Evolutionary conservation across 805 yeast species (phyloP).

Genomic region (Saccharomycopsis amapae): DNA sequence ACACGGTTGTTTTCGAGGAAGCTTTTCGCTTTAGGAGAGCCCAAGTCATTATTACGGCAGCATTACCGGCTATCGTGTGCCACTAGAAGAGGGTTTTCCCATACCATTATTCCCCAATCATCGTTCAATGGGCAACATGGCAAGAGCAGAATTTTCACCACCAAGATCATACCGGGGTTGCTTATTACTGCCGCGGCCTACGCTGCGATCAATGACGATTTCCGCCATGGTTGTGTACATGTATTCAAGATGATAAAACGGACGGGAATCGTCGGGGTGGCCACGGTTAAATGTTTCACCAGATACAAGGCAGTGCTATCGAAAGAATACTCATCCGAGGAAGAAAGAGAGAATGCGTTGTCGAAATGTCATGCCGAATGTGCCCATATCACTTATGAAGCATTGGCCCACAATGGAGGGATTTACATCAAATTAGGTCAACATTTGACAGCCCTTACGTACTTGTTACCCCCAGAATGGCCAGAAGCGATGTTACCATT

Average conservation of each 20-base stretch:
- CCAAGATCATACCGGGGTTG: background rate
- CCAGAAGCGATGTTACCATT: constrained; percentile 88
- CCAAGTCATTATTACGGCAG: too few relatives aligned
- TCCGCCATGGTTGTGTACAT: constrained; percentile 32
- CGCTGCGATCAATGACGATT: constrained; percentile 33
- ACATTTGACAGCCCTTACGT: constrained; percentile 87
- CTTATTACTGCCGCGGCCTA: constrained; percentile 21
- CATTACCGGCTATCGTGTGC: too few relatives aligned
- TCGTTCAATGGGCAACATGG: too few relatives aligned
- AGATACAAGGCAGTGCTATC: constrained; percentile 56
- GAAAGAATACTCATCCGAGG: constrained; percentile 34
- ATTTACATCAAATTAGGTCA: constrained; percentile 92
- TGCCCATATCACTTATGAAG: constrained; percentile 70
- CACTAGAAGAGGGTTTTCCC: too few relatives aligned
- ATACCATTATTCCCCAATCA: too few relatives aligned
- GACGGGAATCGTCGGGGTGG: constrained; percentile 55
- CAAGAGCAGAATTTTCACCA: background rate
- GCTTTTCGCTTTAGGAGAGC: too few relatives aligned
- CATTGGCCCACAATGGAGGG: constrained; percentile 84
- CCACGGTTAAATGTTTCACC: constrained; percentile 66
- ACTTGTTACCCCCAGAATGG: constrained; percentile 89
- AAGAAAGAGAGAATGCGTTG: constrained; percentile 46
- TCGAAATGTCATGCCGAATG: constrained; percentile 64
- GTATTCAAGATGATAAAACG: constrained; percentile 37
- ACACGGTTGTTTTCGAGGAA: too few relatives aligned